Evolutionary conservation across 2,329 filamentous ascomycete species (phyloP).

Genomic region (Xylaria sp.): DNA sequence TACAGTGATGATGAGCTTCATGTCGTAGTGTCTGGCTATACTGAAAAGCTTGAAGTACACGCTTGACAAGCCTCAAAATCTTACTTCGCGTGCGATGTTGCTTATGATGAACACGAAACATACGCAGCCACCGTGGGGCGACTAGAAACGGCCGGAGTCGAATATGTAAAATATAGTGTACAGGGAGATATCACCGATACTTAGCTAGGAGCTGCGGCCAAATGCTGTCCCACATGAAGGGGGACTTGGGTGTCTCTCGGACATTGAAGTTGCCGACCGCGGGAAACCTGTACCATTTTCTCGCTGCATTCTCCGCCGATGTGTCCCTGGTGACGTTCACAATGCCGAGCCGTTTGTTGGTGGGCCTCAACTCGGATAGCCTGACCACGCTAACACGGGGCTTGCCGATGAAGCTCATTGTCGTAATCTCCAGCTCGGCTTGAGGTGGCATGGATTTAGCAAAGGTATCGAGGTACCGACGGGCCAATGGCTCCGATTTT

Average conservation of each 20-base stretch:
- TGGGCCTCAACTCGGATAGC: conserved; percentile 33
- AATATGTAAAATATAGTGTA: too few species aligned
- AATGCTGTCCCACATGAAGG: conserved; percentile 37
- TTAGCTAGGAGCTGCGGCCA: background rate
- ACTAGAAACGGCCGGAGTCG: too few species aligned
- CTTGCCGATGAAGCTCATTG: conserved; percentile 51
- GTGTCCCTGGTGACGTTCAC: conserved; percentile 36
- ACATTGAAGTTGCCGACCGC: conserved; percentile 36
- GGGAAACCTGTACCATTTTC: conserved; percentile 36
- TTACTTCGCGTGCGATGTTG: too few species aligned
- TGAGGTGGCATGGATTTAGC: conserved; percentile 42
- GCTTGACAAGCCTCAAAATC: too few species aligned
- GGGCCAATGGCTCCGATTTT: conserved; percentile 50
- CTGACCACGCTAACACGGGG: conserved; percentile 39
- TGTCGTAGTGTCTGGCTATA: too few species aligned
- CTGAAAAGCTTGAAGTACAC: too few species aligned
- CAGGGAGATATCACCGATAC: background rate
- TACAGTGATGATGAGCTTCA: too few species aligned
- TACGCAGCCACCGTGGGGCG: too few species aligned
- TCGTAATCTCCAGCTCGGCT: conserved; percentile 47
- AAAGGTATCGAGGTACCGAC: conserved; percentile 45
- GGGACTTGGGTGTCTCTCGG: conserved; percentile 23
- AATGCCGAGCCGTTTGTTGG: conserved; percentile 32
- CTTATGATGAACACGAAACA: too few species aligned
- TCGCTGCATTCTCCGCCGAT: conserved; percentile 23